Evolutionary conservation across 805 yeast genomes (phyloP).

Genomic region (Lipomyces orientalis): DNA sequence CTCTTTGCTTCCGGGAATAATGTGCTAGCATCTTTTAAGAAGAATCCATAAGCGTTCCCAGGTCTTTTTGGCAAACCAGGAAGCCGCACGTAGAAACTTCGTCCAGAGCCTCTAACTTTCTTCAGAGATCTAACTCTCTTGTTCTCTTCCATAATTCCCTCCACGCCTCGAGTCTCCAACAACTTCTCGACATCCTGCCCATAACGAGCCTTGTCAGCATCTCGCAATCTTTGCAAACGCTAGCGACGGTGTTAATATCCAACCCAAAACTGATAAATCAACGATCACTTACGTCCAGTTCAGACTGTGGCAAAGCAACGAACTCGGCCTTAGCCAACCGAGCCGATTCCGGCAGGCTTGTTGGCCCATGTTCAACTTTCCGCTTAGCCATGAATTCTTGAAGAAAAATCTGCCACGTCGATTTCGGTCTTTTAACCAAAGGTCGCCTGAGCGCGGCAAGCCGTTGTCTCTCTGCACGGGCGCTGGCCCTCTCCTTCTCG

Average conservation of each 20-base stretch:
- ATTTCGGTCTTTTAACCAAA: background rate
- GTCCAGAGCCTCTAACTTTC: background rate
- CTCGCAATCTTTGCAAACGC: background rate
- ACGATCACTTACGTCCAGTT: background rate
- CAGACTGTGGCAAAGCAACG: background rate
- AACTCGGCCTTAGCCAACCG: background rate
- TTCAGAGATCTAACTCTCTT: background rate
- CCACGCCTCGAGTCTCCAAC: background rate
- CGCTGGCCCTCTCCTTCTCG: background rate
- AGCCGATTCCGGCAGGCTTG: background rate
- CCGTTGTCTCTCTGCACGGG: background rate
- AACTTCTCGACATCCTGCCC: background rate
- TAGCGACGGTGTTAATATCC: background rate
- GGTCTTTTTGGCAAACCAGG: background rate
- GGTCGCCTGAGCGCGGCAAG: background rate
- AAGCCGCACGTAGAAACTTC: background rate
- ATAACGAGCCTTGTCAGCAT: background rate
- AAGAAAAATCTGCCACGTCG: background rate
- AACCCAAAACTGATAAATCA: background rate
- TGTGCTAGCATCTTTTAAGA: background rate
- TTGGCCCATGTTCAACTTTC: background rate
- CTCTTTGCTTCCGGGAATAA: background rate
- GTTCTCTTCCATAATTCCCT: constrained; percentile 1
- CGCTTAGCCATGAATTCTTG: background rate
- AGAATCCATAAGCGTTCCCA: constrained; percentile 7